Evolutionary conservation across 2,329 filamentous ascomycete genomes (phyloP).

Genomic region (Zarea fungicola): DNA sequence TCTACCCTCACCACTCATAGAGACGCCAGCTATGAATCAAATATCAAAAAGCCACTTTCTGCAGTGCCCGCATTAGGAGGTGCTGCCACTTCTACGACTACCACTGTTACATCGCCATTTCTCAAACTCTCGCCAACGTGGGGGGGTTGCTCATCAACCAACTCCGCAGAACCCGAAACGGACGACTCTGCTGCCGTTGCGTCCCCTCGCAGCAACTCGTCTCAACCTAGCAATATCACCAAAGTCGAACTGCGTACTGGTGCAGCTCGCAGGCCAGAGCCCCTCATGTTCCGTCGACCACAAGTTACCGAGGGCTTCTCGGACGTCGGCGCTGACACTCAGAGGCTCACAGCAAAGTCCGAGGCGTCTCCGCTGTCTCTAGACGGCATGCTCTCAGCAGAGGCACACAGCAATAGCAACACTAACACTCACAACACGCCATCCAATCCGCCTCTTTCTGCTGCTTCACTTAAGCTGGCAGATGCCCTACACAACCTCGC

Average conservation of each 20-base stretch:
- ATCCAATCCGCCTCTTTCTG: slow-evolving; percentile 35
- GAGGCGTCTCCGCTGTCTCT: slow-evolving; percentile 52
- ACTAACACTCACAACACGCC: slow-evolving; percentile 29
- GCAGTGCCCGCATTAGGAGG: slow-evolving; percentile 24
- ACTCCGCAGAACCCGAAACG: slow-evolving; percentile 4
- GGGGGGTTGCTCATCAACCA: slow-evolving; percentile 3
- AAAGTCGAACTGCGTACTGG: not conserved
- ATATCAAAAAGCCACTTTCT: slow-evolving; percentile 18
- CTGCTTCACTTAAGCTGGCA: slow-evolving; percentile 58
- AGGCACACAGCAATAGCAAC: slow-evolving; percentile 27
- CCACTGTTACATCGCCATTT: slow-evolving; percentile 6
- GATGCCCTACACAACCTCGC: slow-evolving; percentile 53
- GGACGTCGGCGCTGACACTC: slow-evolving; percentile 64
- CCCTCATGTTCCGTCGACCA: slow-evolving; percentile 8
- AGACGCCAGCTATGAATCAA: slow-evolving; percentile 17
- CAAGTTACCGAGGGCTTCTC: not conserved
- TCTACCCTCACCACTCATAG: slow-evolving; percentile 20
- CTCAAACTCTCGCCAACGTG: slow-evolving; percentile 10
- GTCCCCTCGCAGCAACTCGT: not conserved
- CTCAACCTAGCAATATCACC: slow-evolving; percentile 52
- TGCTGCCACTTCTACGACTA: not conserved
- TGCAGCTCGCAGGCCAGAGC: not conserved
- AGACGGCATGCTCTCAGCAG: slow-evolving; percentile 51
- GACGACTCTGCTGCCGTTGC: not conserved
- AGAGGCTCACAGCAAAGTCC: slow-evolving; percentile 41